Percentiles rank a stretch among this genome's conserved stretches.
phyloP scores from a whole-genome alignment of 345 rosid species.

The Populus tremula region DNA sequence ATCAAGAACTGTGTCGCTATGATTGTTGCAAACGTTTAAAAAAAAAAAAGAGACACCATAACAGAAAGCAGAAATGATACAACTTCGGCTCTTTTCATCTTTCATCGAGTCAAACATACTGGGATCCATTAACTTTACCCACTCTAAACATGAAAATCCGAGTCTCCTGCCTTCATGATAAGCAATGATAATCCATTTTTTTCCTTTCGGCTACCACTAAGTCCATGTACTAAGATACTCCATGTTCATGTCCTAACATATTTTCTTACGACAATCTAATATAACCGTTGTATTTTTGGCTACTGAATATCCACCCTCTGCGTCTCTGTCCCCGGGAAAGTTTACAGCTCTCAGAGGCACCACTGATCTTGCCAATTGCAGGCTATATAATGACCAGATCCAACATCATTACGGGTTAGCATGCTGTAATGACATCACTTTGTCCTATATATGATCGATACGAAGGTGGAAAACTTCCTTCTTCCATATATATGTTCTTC shows the following conservation, averaged over 20 bases:
- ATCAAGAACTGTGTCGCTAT: background rate
- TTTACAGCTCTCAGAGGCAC: background rate
- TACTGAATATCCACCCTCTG: conserved; percentile 5
- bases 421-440: background rate
- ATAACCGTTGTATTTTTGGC: conserved; percentile 3
- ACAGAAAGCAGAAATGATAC: conserved; percentile 12
- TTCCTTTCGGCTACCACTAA: conserved; percentile 37
- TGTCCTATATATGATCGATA: background rate
- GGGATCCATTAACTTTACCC: conserved; percentile 22
- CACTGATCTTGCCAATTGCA: background rate
- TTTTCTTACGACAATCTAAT: conserved; percentile 10
- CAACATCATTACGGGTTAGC: background rate
- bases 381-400: background rate
- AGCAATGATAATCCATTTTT: conserved; percentile 16
- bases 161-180: conserved; percentile 37
- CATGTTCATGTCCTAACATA: background rate
- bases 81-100: conserved; percentile 12
- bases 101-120: conserved; percentile 22
- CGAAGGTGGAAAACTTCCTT: background rate
- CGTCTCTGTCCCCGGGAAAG: conserved; percentile 5
- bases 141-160: conserved; percentile 18
- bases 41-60: conserved; percentile 1
- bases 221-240: conserved; percentile 16
- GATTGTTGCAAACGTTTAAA: conserved; percentile 15
- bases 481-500: background rate